Evolutionary conservation across 202 grass and related monocot genomes (phyloP).

Genomic region (Zoysia matrella): DNA sequence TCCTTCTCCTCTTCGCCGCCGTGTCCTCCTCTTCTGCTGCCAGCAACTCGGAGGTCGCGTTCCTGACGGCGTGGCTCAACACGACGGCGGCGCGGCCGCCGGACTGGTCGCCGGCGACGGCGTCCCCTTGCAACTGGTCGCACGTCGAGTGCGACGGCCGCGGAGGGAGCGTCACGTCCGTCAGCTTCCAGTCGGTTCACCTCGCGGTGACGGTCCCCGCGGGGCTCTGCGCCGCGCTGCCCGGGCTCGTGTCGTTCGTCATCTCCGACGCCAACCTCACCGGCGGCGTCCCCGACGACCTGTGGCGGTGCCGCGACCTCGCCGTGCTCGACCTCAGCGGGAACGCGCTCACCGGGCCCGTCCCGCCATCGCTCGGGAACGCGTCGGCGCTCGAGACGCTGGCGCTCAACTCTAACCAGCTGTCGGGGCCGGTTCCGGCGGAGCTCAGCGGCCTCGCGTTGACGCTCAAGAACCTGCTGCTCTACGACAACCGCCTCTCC

Average conservation of each 20-base stretch:
- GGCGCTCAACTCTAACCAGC: constrained; percentile 74
- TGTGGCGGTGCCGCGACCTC: too few relatives aligned
- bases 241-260: constrained; percentile 46
- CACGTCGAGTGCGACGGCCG: constrained; percentile 58
- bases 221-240: constrained; percentile 60
- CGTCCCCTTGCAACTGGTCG: constrained; percentile 83
- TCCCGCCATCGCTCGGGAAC: constrained; percentile 59
- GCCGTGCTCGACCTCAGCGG: neutral
- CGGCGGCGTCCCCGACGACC: constrained; percentile 19
- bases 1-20: constrained; percentile 31
- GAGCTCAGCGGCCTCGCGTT: constrained; percentile 35
- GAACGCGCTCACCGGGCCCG: constrained; percentile 68
- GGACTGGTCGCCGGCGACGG: constrained; percentile 63
- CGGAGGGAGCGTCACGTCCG: constrained; percentile 29
- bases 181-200: constrained; percentile 74
- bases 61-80: constrained; percentile 31
- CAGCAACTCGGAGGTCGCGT: constrained; percentile 41
- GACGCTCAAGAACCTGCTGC: constrained; percentile 48
- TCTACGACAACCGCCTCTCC: too few relatives aligned
- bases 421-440: constrained; percentile 62
- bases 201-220: constrained; percentile 48
- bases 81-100: constrained; percentile 40
- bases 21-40: neutral
- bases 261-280: constrained; percentile 83
- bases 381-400: constrained; percentile 50